Evolutionary conservation across 768 basidiomycete genomes (phyloP).

Genomic region (Mycena rosella): DNA sequence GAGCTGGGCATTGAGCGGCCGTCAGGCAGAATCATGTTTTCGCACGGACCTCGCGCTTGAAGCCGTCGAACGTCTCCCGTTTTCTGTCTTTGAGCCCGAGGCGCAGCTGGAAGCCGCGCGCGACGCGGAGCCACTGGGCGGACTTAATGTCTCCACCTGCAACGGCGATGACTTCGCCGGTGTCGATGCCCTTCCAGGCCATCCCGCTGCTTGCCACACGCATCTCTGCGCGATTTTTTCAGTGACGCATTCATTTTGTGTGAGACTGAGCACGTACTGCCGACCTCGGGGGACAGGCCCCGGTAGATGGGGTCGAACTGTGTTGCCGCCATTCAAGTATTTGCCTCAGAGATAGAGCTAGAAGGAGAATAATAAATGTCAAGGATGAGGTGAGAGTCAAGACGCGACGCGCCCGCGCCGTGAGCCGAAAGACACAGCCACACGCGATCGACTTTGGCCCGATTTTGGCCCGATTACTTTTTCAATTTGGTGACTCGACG

Average conservation of each 20-base stretch:
- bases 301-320: slow-evolving; percentile 92
- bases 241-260: slow-evolving; percentile 2
- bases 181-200: slow-evolving; percentile 92
- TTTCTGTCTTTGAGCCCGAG: slow-evolving; percentile 83
- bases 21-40: slow-evolving; percentile 3
- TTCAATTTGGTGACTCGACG: no score
- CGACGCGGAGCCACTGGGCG: slow-evolving; percentile 93
- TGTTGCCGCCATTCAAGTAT: slow-evolving; percentile 64
- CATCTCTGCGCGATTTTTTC: slow-evolving; percentile 68
- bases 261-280: slow-evolving; percentile 72
- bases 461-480: slow-evolving; percentile 28
- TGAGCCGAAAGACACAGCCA: slow-evolving; percentile 19
- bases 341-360: slow-evolving; percentile 20
- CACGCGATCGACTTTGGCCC: slow-evolving; percentile 37
- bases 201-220: slow-evolving; percentile 92
- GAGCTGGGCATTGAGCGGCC: slow-evolving; percentile 3
- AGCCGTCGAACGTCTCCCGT: slow-evolving; percentile 93
- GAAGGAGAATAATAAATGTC: background rate
- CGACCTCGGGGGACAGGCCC: slow-evolving; percentile 76
- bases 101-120: slow-evolving; percentile 91
- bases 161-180: slow-evolving; percentile 72
- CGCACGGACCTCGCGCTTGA: slow-evolving; percentile 84
- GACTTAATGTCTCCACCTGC: slow-evolving; percentile 84
- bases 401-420: slow-evolving; percentile 56
- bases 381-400: slow-evolving; percentile 26